Percentiles rank a stretch among this genome's conserved stretches.
phyloP scores from a whole-genome alignment of 345 rosid genomes.

The Anastatica hierochuntica region DNA sequence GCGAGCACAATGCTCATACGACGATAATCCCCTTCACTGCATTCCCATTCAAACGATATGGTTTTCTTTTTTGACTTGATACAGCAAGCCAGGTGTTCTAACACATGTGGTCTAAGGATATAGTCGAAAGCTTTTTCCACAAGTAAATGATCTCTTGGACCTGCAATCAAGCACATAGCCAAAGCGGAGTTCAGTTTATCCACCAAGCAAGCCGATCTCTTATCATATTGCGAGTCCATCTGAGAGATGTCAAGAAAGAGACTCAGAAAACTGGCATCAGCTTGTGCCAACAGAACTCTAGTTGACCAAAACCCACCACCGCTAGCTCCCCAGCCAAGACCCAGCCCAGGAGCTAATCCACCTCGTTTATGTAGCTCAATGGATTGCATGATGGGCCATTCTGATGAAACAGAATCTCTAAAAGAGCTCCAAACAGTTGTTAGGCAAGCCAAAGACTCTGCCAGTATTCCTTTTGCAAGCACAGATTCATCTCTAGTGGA shows the following conservation, averaged over 20 bases:
- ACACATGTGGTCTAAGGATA: constrained; percentile 51
- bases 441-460: constrained; percentile 41
- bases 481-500: constrained; percentile 43
- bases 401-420: constrained; percentile 38
- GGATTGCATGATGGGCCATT: constrained; percentile 52
- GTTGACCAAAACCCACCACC: constrained; percentile 88
- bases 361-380: constrained; percentile 80
- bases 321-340: constrained; percentile 88
- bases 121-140: constrained; percentile 52
- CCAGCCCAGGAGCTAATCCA: constrained; percentile 86
- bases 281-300: constrained; percentile 54
- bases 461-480: constrained; percentile 54
- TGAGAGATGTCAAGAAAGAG: constrained; percentile 44
- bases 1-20: constrained; percentile 38
- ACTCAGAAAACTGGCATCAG: constrained; percentile 47
- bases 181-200: constrained; percentile 43
- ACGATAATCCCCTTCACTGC: constrained; percentile 40
- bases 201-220: constrained; percentile 27
- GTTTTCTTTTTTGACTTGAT: constrained; percentile 29
- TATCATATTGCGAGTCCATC: constrained; percentile 17
- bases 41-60: constrained; percentile 34
- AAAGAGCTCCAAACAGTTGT: constrained; percentile 37
- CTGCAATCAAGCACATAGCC: constrained; percentile 48
- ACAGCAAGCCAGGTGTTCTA: constrained; percentile 39
- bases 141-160: constrained; percentile 51